These are phyloP conservation scores for Nowakowskiella sp. DNA, from an alignment of 192 early-diverging fungal genomes.

Conservation along the genomic window DNA sequence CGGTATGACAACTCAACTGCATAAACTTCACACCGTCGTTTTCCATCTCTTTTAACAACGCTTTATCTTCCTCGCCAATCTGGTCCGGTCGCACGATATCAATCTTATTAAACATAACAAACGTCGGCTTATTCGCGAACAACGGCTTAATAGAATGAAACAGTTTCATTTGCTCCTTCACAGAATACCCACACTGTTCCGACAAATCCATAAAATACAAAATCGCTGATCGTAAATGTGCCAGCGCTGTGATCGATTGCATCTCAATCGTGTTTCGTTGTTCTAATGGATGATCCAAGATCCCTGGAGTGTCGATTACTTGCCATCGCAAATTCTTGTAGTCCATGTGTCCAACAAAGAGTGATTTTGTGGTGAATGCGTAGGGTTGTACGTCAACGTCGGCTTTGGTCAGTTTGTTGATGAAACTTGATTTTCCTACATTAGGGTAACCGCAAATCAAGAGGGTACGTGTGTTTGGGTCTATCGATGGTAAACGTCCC, in stretches of 20 bases:
- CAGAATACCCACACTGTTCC: slow-evolving; percentile 96
- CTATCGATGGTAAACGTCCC: slow-evolving; percentile 95
- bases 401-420: slow-evolving; percentile 98
- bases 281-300: slow-evolving; percentile 98
- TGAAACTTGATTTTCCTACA: slow-evolving; percentile 95
- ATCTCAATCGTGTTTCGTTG: slow-evolving; percentile 99
- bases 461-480: slow-evolving; percentile 98
- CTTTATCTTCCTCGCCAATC: slow-evolving; percentile 60
- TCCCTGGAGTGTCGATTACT: slow-evolving; percentile 99
- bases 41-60: slow-evolving; percentile 65
- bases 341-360: slow-evolving; percentile 99
- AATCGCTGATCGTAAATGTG: slow-evolving; percentile 91
- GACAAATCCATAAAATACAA: slow-evolving; percentile 98
- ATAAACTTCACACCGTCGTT: slow-evolving; percentile 63
- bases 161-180: slow-evolving; percentile 78
- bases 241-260: slow-evolving; percentile 99
- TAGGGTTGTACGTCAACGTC: slow-evolving; percentile 99
- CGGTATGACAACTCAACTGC: slow-evolving; percentile 85
- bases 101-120: slow-evolving; percentile 95
- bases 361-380: slow-evolving; percentile 99
- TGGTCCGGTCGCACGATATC: slow-evolving; percentile 79
- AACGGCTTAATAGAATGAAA: slow-evolving; percentile 96
- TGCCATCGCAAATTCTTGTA: slow-evolving; percentile 99
- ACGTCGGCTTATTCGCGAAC: slow-evolving; percentile 95
- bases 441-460: slow-evolving; percentile 99